phyloP scores from a whole-genome alignment of 1,284 basidiomycete species.

The Trichosporon coremiiforme region DNA sequence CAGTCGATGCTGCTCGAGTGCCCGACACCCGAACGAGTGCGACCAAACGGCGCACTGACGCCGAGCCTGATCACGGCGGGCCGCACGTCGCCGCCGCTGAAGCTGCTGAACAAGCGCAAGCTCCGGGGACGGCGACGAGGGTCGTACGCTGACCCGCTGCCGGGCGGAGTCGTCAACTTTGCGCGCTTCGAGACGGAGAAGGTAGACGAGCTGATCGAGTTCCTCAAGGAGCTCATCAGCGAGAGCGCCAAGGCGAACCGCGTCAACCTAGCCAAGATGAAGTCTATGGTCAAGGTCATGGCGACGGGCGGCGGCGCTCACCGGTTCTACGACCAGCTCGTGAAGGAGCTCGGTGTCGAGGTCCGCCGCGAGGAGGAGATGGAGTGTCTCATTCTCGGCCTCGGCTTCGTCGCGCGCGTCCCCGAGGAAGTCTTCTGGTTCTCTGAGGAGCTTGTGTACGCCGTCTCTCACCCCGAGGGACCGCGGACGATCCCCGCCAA shows the following conservation, averaged over 20 bases:
- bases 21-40: constrained; percentile 53
- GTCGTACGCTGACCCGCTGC: constrained; percentile 73
- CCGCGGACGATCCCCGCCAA: constrained; percentile 40
- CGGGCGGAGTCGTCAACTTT: constrained; percentile 96
- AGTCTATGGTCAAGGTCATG: constrained; percentile 90
- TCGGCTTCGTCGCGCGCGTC: constrained; percentile 93
- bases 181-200: constrained; percentile 94
- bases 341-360: constrained; percentile 75
- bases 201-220: constrained; percentile 81
- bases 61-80: constrained; percentile 60
- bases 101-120: constrained; percentile 32
- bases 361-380: constrained; percentile 94
- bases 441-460: constrained; percentile 91
- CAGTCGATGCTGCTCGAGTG: constrained; percentile 29
- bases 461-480: constrained; percentile 67
- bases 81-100: constrained; percentile 29
- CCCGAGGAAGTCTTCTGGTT: constrained; percentile 99
- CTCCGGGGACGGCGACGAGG: constrained; percentile 59
- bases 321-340: constrained; percentile 84
- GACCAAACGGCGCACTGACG: constrained; percentile 74
- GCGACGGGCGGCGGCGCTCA: constrained; percentile 98
- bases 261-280: constrained; percentile 89
- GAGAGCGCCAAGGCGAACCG: constrained; percentile 84
- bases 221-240: constrained; percentile 84
- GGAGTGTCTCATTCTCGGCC: constrained; percentile 95